Base-by-base conservation (phyloP, 2,329 filamentous ascomycete genomes). In the Colletotrichum tamarilloi region DNA sequence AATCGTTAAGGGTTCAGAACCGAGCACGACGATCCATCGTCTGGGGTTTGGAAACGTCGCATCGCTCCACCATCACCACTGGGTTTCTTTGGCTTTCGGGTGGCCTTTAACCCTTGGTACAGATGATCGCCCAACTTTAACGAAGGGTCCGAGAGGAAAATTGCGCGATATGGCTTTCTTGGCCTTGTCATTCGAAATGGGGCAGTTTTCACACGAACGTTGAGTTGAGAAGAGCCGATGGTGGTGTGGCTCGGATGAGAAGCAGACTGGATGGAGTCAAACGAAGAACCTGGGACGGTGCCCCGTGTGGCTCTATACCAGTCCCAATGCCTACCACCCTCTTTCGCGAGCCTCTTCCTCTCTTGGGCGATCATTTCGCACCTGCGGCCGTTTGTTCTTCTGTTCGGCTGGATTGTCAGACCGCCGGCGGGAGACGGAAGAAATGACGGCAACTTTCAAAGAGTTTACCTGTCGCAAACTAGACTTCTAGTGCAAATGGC, bases 221-320 rank as follows among this genome's bases (percentile, higher is more conserved):
- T 46, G 19, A 42, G 46, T 65, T 56, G 30, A 49, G 42, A 28
- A 53, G 32, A 62, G 57, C 35, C 22, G 55, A n/a, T 68, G 35
- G 12, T 30, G 55, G 42, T 60, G 70, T 70, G 56, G 67, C 70
- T 73, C 56, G 62, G 71, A 65, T 62, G 71, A 73, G 60, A 42
- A 52, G 55, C 35, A 71, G 26, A 73, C 67, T 70, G 46, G 56
- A 73, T 35, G 59, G 60, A 65, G 46, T 49, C 46, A 62, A 70
- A 46, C 16, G 22, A 26, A 24, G 38, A 28, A n/a, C n/a, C 49
- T 57, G 60, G 60, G 56, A 70, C 22, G 59, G 55, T 60, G 5
- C 26, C 49, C 38, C 14, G 38, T 60, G 28, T 49, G 42, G 42
- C 42, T n/a, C 42, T 49, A n/a, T 19, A 22, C 42, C 19, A 22